Percentiles rank a stretch among this genome's conserved stretches.
These are phyloP conservation scores for Penicillium crustosum DNA, from an alignment of 2,329 filamentous ascomycete genomes.

Conservation along the genomic window DNA sequence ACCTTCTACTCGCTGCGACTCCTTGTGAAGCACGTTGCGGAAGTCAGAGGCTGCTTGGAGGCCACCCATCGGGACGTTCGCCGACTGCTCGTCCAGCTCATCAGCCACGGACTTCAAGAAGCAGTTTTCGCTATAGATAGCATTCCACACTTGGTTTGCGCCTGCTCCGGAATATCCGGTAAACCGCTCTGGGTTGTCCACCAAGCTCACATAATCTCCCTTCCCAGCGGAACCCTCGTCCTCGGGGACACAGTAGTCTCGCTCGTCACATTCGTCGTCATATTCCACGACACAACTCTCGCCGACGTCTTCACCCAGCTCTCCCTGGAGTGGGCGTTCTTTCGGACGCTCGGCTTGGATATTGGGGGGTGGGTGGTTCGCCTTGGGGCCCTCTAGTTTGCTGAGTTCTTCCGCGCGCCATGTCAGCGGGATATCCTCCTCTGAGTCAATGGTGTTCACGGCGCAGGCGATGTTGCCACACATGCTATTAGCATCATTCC, in stretches of 20 bases:
- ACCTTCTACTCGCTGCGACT: conserved; percentile 49
- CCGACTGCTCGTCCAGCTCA: conserved; percentile 27
- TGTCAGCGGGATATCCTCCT: conserved; percentile 86
- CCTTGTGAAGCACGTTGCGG: conserved; percentile 57
- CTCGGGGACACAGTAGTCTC: conserved; percentile 95
- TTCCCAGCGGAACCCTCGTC: conserved; percentile 84
- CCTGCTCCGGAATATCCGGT: conserved; percentile 88
- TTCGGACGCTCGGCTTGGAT: conserved; percentile 68
- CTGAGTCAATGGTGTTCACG: conserved; percentile 90
- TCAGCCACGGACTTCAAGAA: conserved; percentile 59
- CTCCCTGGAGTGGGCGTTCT: conserved; percentile 73
- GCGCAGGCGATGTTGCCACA: conserved; percentile 97
- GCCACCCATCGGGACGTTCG: conserved; percentile 40
- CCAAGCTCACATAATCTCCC: conserved; percentile 92
- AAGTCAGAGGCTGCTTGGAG: conserved; percentile 61
- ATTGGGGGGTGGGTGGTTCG: conserved; percentile 78
- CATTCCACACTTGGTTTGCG: conserved; percentile 89
- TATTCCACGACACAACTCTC: conserved; percentile 98
- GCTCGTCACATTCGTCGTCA: conserved; percentile 93
- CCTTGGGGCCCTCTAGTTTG: conserved; percentile 86
- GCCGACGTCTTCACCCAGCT: conserved; percentile 79
- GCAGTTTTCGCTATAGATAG: conserved; percentile 96
- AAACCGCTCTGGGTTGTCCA: conserved; percentile 92
- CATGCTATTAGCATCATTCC: conserved; percentile 88
- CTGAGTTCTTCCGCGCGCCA: conserved; percentile 92